These are phyloP conservation scores for Boletellus sp. DNA, from an alignment of 1,284 basidiomycete species.

Conservation along the genomic window DNA sequence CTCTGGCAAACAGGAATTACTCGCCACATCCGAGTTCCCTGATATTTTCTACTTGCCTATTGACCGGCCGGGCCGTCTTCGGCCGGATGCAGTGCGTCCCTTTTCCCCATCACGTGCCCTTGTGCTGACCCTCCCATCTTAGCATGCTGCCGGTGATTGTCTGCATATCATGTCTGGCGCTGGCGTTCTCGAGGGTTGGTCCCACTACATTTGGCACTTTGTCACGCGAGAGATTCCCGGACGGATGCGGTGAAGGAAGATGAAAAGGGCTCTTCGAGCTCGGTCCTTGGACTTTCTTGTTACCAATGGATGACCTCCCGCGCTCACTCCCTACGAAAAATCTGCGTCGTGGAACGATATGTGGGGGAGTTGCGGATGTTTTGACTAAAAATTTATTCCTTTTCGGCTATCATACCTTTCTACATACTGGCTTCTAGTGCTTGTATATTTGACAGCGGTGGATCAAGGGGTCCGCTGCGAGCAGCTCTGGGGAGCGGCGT, in stretches of 20 bases:
- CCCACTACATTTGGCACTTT: conserved; percentile 65
- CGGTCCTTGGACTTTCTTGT: too few species aligned
- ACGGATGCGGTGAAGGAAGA: conserved; percentile 16
- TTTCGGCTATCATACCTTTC: too few species aligned
- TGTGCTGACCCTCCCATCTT: conserved; percentile 9
- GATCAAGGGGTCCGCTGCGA: too few species aligned
- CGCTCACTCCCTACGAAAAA: too few species aligned
- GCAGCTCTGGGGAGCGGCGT: too few species aligned
- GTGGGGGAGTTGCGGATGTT: too few species aligned
- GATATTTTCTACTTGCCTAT: conserved; percentile 57
- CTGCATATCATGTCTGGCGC: conserved; percentile 61
- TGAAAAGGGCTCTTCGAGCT: background rate
- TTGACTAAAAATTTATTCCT: too few species aligned
- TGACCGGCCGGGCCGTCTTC: conserved; percentile 53
- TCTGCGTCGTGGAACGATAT: too few species aligned
- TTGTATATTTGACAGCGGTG: too few species aligned
- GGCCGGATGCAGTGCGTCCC: conserved; percentile 57
- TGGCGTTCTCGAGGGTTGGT: conserved; percentile 68
- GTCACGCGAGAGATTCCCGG: conserved; percentile 38
- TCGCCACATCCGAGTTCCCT: conserved; percentile 42
- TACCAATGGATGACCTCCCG: too few species aligned
- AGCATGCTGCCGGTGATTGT: conserved; percentile 60
- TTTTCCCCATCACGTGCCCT: conserved; percentile 3
- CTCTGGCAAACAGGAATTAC: conserved; percentile 35
- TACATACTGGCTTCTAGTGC: too few species aligned